Evolutionary conservation across 2,329 filamentous ascomycete genomes (phyloP).

Genomic region (Fusarium miscanthi): DNA sequence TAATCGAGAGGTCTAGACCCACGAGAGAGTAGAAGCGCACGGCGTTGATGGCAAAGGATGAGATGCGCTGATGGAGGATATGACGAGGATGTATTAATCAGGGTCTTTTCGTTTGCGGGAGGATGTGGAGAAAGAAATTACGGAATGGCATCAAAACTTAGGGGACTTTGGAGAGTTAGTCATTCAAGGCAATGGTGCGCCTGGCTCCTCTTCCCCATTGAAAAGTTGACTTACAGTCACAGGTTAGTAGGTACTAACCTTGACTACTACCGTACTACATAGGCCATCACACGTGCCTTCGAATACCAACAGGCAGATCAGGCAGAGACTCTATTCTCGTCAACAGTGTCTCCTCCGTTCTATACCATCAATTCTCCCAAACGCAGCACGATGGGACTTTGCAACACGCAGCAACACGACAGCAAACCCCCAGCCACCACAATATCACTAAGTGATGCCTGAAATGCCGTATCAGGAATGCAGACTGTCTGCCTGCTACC

Average conservation of each 20-base stretch:
- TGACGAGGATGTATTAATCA: neutral
- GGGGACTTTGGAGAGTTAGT: conserved; percentile 37
- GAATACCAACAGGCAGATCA: conserved; percentile 34
- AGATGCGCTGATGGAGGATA: neutral
- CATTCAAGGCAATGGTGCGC: conserved; percentile 38
- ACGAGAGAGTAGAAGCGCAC: neutral
- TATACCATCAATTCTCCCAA: neutral
- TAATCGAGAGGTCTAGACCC: conserved; percentile 8
- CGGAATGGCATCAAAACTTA: conserved; percentile 28
- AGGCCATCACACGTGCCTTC: conserved; percentile 29
- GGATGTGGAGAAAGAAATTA: conserved; percentile 3
- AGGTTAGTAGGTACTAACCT: neutral
- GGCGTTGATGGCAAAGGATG: conserved; percentile 4
- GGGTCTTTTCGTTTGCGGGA: neutral
- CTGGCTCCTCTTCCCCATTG: conserved; percentile 8
- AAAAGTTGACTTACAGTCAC: neutral
- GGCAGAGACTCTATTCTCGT: conserved; percentile 38
- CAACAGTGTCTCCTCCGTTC: conserved; percentile 4
- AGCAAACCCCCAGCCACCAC: conserved; percentile 13
- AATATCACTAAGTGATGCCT: conserved; percentile 21
- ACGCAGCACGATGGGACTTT: conserved; percentile 20
- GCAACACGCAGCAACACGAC: conserved; percentile 1
- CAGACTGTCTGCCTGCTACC: neutral
- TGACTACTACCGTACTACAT: neutral
- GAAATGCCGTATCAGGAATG: neutral